Evolutionary conservation across 2,329 filamentous ascomycete species (phyloP).

Genomic region (Talaromyces amestolkiae): DNA sequence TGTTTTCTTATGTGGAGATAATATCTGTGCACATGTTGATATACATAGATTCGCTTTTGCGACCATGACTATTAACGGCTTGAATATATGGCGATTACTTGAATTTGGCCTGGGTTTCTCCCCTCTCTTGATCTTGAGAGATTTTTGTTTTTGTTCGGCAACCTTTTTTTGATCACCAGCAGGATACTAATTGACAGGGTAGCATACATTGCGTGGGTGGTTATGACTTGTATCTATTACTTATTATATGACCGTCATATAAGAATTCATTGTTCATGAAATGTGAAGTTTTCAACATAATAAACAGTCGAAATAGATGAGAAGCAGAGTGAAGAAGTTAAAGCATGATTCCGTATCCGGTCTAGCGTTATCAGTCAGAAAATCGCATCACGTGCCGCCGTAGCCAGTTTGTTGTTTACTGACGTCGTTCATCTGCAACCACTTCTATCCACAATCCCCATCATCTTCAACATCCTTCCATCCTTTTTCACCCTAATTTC

Average conservation of each 20-base stretch:
- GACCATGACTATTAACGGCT: conserved; percentile 14
- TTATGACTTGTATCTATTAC: conserved; percentile 6
- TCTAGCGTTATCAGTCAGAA: background rate
- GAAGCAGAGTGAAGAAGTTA: background rate
- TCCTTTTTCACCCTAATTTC: background rate
- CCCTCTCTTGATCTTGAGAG: background rate
- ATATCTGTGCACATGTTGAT: background rate
- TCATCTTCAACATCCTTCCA: conserved; percentile 1
- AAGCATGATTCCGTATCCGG: background rate
- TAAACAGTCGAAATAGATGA: background rate
- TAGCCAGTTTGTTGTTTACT: conserved; percentile 16
- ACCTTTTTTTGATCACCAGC: background rate
- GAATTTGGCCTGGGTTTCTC: background rate
- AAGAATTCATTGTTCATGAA: background rate
- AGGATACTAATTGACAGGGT: background rate
- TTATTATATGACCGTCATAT: background rate
- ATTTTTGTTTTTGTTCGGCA: background rate
- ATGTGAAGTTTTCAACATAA: background rate
- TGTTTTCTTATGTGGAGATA: background rate
- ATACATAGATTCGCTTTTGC: conserved; percentile 8
- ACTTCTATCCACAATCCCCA: background rate
- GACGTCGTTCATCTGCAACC: conserved; percentile 15
- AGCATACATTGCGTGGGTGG: background rate
- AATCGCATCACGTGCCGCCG: conserved; percentile 13
- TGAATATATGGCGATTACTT: background rate